These are phyloP conservation scores for Scheffersomyces insectosa DNA, from an alignment of 1,139 yeast genomes.

Conservation along the genomic window DNA sequence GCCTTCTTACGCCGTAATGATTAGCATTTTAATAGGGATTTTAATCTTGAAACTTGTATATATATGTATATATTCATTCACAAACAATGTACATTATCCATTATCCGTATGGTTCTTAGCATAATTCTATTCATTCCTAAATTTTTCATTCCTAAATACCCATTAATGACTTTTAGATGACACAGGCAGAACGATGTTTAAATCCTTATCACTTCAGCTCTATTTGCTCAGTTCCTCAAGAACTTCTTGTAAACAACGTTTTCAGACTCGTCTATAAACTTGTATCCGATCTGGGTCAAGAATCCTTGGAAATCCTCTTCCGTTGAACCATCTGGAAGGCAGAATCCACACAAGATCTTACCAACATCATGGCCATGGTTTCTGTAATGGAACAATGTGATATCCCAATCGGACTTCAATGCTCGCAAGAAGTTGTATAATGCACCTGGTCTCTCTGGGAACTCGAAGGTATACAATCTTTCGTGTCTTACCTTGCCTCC, in stretches of 20 bases:
- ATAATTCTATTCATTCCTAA: too few relatives aligned
- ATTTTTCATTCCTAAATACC: neutral
- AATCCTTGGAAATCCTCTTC: slow-evolving; percentile 64
- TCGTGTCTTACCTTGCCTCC: slow-evolving; percentile 62
- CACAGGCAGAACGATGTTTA: too few relatives aligned
- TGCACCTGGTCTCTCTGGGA: slow-evolving; percentile 98
- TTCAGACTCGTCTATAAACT: slow-evolving; percentile 77
- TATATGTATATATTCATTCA: slow-evolving; percentile 4
- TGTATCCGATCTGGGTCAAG: slow-evolving; percentile 72
- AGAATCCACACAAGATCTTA: slow-evolving; percentile 85
- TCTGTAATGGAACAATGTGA: slow-evolving; percentile 92
- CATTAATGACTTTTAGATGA: neutral
- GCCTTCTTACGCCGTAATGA: slow-evolving; percentile 52
- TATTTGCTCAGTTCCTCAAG: slow-evolving; percentile 27
- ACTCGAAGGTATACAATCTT: slow-evolving; percentile 79
- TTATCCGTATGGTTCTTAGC: neutral
- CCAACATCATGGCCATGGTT: slow-evolving; percentile 96
- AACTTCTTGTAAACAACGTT: slow-evolving; percentile 81
- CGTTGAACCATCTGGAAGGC: slow-evolving; percentile 72
- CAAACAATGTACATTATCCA: neutral
- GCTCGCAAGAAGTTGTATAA: slow-evolving; percentile 73
- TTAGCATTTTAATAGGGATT: slow-evolving; percentile 5
- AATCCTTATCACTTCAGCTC: too few relatives aligned
- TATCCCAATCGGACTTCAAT: slow-evolving; percentile 80
- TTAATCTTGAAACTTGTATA: slow-evolving; percentile 5